Evolutionary conservation across 139 green algal genomes (phyloP), one percentile per base, ranked within the genome.

Genomic region (Chlorella sp.): DNA sequence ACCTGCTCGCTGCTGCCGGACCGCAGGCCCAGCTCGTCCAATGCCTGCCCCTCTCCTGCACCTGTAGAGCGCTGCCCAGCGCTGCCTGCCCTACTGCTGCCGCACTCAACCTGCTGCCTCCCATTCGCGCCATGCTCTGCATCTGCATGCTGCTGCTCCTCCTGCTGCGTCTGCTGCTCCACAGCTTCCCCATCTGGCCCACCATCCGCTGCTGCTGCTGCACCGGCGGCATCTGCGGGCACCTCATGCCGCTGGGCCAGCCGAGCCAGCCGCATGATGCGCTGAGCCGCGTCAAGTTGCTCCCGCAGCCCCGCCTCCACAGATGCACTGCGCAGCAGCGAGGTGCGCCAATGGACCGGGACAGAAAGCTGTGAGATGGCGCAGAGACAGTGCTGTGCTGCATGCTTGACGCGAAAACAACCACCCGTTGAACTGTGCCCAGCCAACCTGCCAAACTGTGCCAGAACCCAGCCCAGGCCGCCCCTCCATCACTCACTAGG

Each of bases 191-290:
- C 72, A 30, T 72, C 38, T 30, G 39, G 28, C 18, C 23, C 75
- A 25, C 57, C 51, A 2, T 60, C 51, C 3, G 9, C 57, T 21
- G 32, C 57, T 12, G 34, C 75, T n/a, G 21, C 57, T 6, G 57
- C 34, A 96, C 90, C 91, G 94, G 96, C 87, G 95, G 91, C 86
- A 93, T 89, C 92, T 96, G 93, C 41, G 90, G 70, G 81, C 70
- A 86, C 96, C 87, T 97, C 95, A 38, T 95, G 88, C 89, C 94
- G 96, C 32, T 91, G 87, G 75, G 91, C 93, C 62, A 98, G 91
- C 87, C 96, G 92, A 12, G 87, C 89, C 30, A 96, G 86, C 86
- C 96, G 95, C 9, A 98, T 83, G 18, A 97, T 92, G 47, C 90
- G 90, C 78, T 96, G 92, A 32, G 93, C 95, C 18, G 73, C 72